These are phyloP conservation scores for Chlamydomonas schloesseri DNA, from an alignment of 139 green algal genomes.

Conservation along the genomic window DNA sequence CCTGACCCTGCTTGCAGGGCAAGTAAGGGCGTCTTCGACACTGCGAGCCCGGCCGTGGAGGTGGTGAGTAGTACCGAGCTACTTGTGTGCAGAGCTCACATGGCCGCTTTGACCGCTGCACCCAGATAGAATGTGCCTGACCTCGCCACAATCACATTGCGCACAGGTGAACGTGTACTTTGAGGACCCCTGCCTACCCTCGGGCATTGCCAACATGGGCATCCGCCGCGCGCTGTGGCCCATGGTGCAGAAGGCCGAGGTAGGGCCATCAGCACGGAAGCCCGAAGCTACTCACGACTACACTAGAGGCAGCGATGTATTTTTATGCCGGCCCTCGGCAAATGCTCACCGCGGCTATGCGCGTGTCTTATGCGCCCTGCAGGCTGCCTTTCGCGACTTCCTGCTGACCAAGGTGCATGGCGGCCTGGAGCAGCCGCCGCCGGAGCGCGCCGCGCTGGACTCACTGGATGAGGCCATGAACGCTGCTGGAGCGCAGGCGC, in stretches of 20 bases:
- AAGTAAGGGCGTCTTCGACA: constrained; percentile 32
- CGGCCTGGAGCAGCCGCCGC: constrained; percentile 29
- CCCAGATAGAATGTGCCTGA: too few species aligned
- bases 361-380: not conserved
- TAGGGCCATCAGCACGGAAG: not conserved
- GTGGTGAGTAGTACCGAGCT: constrained; percentile 12
- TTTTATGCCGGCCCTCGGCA: too few species aligned
- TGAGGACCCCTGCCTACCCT: constrained; percentile 73
- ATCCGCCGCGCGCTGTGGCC: constrained; percentile 82
- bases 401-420: constrained; percentile 22
- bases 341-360: too few species aligned
- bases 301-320: too few species aligned
- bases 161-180: constrained; percentile 73
- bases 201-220: constrained; percentile 78
- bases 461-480: constrained; percentile 12
- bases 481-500: not conserved
- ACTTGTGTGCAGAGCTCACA: too few species aligned
- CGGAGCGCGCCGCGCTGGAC: constrained; percentile 15
- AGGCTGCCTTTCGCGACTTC: constrained; percentile 33
- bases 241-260: constrained; percentile 68
- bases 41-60: constrained; percentile 58
- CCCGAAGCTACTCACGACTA: too few species aligned
- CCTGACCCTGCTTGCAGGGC: not conserved
- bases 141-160: too few species aligned
- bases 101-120: too few species aligned